Evolutionary conservation across 257 asterid genomes (phyloP).

Genomic region (Solanum arcanum): DNA sequence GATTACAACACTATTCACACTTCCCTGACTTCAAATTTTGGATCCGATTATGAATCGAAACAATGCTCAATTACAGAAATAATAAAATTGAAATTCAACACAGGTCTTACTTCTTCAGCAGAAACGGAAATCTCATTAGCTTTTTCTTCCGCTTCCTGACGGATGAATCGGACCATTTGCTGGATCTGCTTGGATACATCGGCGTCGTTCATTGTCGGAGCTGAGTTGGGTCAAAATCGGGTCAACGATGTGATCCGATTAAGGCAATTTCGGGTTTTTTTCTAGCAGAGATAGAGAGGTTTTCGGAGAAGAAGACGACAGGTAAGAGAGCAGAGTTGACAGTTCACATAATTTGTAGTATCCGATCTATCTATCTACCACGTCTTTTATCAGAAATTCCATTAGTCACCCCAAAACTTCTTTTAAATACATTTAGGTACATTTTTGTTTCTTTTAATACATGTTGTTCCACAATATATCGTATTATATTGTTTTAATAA

Average conservation of each 20-base stretch:
- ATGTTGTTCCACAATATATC: no score
- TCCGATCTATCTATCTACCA: neutral
- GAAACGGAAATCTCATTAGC: slow-evolving; percentile 96
- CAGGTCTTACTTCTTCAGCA: slow-evolving; percentile 68
- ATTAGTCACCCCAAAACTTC: neutral
- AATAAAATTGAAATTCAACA: neutral
- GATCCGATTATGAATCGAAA: neutral
- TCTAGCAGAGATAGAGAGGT: neutral
- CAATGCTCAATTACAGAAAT: neutral
- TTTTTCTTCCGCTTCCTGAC: slow-evolving; percentile 98
- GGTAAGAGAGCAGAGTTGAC: neutral
- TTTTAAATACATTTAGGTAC: neutral
- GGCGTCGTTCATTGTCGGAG: slow-evolving; percentile 70
- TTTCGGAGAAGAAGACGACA: neutral
- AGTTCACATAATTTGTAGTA: neutral
- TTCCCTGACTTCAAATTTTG: neutral
- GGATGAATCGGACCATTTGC: slow-evolving; percentile 99
- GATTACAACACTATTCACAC: neutral
- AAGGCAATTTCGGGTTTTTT: neutral
- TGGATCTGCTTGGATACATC: slow-evolving; percentile 99
- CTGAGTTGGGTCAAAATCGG: neutral
- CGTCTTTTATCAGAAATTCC: neutral
- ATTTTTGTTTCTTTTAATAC: neutral
- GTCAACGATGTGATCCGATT: neutral
- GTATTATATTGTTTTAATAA: no score